These are phyloP conservation scores for Septoria petroselini DNA, from an alignment of 2,329 filamentous ascomycete species.

Conservation along the genomic window DNA sequence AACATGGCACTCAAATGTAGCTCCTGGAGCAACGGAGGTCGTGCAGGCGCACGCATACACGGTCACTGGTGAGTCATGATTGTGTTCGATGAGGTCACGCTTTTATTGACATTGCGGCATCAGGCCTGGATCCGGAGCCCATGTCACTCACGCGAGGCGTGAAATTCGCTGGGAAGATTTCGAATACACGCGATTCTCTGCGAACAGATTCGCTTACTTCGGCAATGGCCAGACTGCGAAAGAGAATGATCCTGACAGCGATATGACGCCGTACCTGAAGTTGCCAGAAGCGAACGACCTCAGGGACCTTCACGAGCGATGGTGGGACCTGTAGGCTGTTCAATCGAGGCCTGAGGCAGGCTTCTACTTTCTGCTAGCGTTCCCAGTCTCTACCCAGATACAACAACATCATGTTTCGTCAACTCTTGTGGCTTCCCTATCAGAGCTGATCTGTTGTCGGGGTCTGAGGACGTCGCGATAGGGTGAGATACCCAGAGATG, in stretches of 20 bases:
- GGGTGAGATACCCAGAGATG: conserved; percentile 10
- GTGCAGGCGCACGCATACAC: conserved; percentile 61
- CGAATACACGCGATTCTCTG: conserved; percentile 50
- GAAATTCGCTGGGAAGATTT: conserved; percentile 60
- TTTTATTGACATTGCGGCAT: background rate
- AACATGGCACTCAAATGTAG: conserved; percentile 61
- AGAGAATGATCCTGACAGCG: conserved; percentile 55
- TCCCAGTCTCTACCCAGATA: too few species aligned
- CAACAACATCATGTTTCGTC: too few species aligned
- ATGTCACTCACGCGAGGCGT: conserved; percentile 56
- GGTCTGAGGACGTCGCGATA: conserved; percentile 16
- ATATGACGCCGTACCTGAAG: conserved; percentile 63
- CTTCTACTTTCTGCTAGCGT: too few species aligned
- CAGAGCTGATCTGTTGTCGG: background rate
- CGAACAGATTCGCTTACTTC: conserved; percentile 56
- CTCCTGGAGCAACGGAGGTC: conserved; percentile 63
- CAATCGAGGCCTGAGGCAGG: background rate
- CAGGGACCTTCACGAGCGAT: conserved; percentile 63
- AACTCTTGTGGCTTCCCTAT: conserved; percentile 1
- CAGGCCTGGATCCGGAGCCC: conserved; percentile 61
- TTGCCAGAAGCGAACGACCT: conserved; percentile 58
- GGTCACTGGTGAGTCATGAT: conserved; percentile 52
- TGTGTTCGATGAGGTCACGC: background rate
- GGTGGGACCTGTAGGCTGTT: conserved; percentile 47
- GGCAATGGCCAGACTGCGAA: conserved; percentile 64